Evolutionary conservation across 805 yeast genomes (phyloP), one percentile per base, ranked within the genome.

Genomic region (Wickerhamomyces chaumierensis): DNA sequence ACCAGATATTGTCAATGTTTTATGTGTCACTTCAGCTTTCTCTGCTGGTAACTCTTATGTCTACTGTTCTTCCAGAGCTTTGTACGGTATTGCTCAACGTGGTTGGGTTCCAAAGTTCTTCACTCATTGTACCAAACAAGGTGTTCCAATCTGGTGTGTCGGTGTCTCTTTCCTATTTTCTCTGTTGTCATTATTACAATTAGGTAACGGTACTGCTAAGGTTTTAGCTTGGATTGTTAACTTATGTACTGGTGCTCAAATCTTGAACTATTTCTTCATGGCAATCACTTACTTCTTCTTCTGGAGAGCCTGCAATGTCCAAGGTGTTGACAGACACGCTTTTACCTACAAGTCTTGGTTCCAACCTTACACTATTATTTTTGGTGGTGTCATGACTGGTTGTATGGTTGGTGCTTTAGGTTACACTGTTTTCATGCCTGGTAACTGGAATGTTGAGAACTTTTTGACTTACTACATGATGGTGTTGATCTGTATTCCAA

Each of bases 71-170:
- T 69, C 78, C 17, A 56, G 82, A 48, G 71, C 79, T 1, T 49
- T 76, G 9, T 75, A 75, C 46, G 67, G 73, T 9, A 58, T 76
- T 57, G 60, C 79, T 0, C 56, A 66, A 16, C 75, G 72, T 45
- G 70, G 73, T 6, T 66, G 76, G 48, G 81, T 81, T 1, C 90
- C 92, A 17, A 60, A 60, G 25, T 53, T 73, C 31, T 76, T 84
- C 49, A 66, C 75, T 5, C 53, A 62, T 18, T 81, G 92, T 56
- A 71, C 75, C 37, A 62, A 66, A 18, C 57, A 59, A 19, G 94
- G 94, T 4, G 82, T 81, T 13, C 95, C 95, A 0, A 77, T 77
- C 53, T 63, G 65, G 41, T 73, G 90, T 13, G 88, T 84, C 63
- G 46, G 54, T 11, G 63, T 69, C 17, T 63, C 78, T 6, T 56